These are phyloP conservation scores for Graphiopsis chlorocephala DNA, from an alignment of 2,329 filamentous ascomycete species.

Conservation along the genomic window DNA sequence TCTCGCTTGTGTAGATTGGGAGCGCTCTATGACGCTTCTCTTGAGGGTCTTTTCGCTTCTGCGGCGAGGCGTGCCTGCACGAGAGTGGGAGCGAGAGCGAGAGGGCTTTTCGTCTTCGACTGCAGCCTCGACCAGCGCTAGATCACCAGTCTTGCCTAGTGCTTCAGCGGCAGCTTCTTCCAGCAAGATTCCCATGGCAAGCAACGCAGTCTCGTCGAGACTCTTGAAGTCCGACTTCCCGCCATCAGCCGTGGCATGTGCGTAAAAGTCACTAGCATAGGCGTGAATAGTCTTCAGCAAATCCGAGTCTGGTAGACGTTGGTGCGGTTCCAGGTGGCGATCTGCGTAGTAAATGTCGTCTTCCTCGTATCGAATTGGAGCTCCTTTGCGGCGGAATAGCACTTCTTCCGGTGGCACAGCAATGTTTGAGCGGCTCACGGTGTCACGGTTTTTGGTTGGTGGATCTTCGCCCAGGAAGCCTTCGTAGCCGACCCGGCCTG, in stretches of 20 bases:
- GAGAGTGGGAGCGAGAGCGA: neutral
- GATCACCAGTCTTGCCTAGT: slow-evolving; percentile 64
- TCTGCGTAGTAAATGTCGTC: slow-evolving; percentile 69
- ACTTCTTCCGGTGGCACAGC: slow-evolving; percentile 66
- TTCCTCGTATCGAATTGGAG: slow-evolving; percentile 67
- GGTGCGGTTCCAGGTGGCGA: slow-evolving; percentile 50
- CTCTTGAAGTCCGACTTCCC: slow-evolving; percentile 50
- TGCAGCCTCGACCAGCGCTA: slow-evolving; percentile 65
- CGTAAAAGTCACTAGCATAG: slow-evolving; percentile 68
- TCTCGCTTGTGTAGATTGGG: neutral
- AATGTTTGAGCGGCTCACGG: slow-evolving; percentile 29
- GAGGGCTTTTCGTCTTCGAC: neutral
- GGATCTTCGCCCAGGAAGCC: slow-evolving; percentile 43
- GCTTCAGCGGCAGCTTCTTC: slow-evolving; percentile 65
- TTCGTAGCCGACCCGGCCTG: slow-evolving; percentile 50
- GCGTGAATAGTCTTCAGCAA: slow-evolving; percentile 66
- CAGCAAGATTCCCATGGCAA: slow-evolving; percentile 71
- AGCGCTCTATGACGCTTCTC: slow-evolving; percentile 1
- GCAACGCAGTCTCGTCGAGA: slow-evolving; percentile 74
- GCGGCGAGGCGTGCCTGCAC: neutral
- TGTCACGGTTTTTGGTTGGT: slow-evolving; percentile 30
- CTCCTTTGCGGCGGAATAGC: slow-evolving; percentile 63
- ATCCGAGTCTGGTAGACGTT: slow-evolving; percentile 64
- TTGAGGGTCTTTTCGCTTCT: neutral
- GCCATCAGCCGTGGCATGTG: slow-evolving; percentile 28